Evolutionary conservation across 441 rosid species (phyloP).

Genomic region (Metrosideros polymorpha): DNA sequence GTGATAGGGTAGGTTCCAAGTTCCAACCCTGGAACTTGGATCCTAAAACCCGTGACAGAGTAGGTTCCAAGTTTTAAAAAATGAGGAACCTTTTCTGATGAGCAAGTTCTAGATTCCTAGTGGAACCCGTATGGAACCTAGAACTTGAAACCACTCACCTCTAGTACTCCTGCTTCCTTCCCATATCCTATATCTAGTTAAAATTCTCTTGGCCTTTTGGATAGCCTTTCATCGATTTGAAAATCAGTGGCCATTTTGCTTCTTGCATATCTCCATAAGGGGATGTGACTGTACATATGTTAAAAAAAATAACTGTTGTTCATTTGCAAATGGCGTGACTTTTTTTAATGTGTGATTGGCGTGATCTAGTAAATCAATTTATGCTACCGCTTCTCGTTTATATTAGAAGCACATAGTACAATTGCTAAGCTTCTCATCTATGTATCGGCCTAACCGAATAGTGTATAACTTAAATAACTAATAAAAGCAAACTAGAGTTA

Average conservation of each 20-base stretch:
- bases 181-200: background rate
- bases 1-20: too few relatives aligned
- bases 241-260: background rate
- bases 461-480: background rate
- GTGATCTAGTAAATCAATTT: background rate
- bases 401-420: background rate
- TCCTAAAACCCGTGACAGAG: too few relatives aligned
- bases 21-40: too few relatives aligned
- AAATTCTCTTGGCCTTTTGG: background rate
- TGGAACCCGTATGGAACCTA: too few relatives aligned
- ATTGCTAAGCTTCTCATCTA: background rate
- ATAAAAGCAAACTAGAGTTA: background rate
- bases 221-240: background rate
- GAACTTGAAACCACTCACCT: too few relatives aligned
- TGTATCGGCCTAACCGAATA: background rate
- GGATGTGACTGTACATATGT: background rate
- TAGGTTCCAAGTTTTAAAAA: too few relatives aligned
- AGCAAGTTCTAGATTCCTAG: too few relatives aligned
- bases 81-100: too few relatives aligned
- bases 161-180: background rate
- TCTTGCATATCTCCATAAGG: background rate
- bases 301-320: background rate
- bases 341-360: background rate
- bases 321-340: background rate
- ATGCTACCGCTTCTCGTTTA: background rate